phyloP scores from a whole-genome alignment of 306 rosid genomes.

The Quercus bicolor region DNA sequence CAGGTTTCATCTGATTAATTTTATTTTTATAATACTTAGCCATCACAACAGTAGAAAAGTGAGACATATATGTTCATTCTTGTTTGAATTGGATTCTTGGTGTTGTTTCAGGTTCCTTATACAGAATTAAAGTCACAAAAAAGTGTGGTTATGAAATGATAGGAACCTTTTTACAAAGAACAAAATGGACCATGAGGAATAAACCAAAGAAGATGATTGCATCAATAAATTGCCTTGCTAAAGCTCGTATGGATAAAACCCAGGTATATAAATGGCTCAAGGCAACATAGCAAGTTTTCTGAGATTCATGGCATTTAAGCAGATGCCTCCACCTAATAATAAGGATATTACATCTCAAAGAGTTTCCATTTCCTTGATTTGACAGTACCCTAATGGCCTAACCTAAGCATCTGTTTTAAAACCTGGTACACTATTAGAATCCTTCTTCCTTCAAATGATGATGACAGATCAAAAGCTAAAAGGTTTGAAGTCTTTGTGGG shows the following conservation, averaged over 20 bases:
- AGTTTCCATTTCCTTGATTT: neutral
- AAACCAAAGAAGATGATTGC: neutral
- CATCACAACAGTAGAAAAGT: neutral
- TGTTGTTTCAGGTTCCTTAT: neutral
- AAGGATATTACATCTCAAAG: neutral
- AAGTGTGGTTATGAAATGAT: neutral
- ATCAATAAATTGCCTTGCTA: neutral
- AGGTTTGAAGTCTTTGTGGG: neutral
- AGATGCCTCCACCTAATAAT: neutral
- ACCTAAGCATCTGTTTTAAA: neutral
- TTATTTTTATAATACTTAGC: neutral
- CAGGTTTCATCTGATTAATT: neutral
- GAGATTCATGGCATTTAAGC: neutral
- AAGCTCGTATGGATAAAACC: neutral
- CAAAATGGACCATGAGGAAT: neutral
- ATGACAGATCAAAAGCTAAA: neutral
- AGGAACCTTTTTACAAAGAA: neutral
- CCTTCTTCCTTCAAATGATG: neutral
- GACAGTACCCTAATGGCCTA: neutral
- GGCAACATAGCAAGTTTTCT: neutral
- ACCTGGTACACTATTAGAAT: neutral
- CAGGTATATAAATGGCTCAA: neutral
- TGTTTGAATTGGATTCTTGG: neutral
- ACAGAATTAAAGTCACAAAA: neutral
- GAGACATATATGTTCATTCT: neutral